phyloP scores from a whole-genome alignment of 2,329 filamentous ascomycete genomes.

The Plectosphaerella sp. region DNA sequence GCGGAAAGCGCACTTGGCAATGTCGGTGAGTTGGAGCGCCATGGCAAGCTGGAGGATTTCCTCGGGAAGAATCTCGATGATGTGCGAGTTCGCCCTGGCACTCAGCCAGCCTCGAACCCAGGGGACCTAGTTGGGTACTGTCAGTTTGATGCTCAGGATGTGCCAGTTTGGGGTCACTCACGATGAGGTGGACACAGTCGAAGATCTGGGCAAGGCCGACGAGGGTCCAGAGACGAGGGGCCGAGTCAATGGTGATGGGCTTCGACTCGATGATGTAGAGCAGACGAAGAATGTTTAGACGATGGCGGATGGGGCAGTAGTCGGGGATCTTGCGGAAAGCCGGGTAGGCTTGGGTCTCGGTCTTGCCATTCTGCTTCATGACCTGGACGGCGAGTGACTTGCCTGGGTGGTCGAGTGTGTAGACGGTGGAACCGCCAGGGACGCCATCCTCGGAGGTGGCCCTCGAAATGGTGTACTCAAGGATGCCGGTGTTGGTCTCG shows the following conservation, averaged over 20 bases:
- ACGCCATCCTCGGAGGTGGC: neutral
- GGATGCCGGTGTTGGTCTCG: neutral
- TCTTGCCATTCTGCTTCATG: conserved; percentile 12
- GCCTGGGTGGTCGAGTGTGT: neutral
- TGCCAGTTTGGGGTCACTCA: neutral
- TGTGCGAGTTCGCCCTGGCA: conserved; percentile 41
- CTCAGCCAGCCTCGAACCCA: neutral
- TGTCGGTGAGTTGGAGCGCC: conserved; percentile 33
- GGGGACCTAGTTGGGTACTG: neutral
- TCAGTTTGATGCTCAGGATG: neutral
- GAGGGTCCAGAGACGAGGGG: conserved; percentile 63
- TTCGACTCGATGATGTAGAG: conserved; percentile 54
- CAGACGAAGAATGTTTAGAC: conserved; percentile 58
- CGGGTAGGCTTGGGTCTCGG: conserved; percentile 12
- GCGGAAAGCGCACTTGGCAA: conserved; percentile 47
- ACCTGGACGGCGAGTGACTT: conserved; percentile 6
- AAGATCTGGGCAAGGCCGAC: conserved; percentile 57
- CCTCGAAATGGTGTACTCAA: neutral
- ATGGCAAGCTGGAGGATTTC: conserved; percentile 54
- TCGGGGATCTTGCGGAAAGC: conserved; percentile 39
- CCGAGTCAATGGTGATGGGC: conserved; percentile 56
- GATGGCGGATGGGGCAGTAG: conserved; percentile 62
- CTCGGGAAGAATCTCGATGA: conserved; percentile 62
- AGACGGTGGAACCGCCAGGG: neutral
- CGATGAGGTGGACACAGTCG: conserved; percentile 31